A percentile compares a stretch with the other conserved stretches of the same genome.
Conservation (phyloP, 495 filamentous ascomycete species). For the Penicillium psychrofluorescens region DNA sequence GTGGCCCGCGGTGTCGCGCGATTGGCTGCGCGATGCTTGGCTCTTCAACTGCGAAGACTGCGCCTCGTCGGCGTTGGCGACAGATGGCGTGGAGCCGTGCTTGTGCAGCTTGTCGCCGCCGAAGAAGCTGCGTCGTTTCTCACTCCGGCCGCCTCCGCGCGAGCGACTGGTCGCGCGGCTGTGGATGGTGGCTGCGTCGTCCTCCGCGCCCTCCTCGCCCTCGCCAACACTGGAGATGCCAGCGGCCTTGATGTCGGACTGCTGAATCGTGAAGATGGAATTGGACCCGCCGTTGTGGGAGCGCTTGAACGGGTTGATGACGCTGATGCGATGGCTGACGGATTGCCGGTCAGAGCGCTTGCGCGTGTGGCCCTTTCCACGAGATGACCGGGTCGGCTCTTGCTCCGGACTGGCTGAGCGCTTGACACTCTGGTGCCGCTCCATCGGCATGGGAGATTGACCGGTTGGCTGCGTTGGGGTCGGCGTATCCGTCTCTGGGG, state of each 20-base stretch:
- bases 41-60: constrained; percentile 14
- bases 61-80: constrained; percentile 20
- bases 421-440: constrained; percentile 16
- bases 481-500: constrained; percentile 18
- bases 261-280: constrained; percentile 30
- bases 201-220: constrained; percentile 22
- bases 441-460: constrained; percentile 16
- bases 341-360: constrained; percentile 33
- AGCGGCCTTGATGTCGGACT: constrained; percentile 17
- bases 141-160: constrained; percentile 23
- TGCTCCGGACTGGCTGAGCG: constrained; percentile 34
- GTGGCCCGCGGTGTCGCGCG: constrained; percentile 21
- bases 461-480: constrained; percentile 14
- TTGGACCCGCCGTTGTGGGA: constrained; percentile 24
- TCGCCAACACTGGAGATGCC: background rate
- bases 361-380: constrained; percentile 21
- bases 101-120: constrained; percentile 30
- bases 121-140: constrained; percentile 38
- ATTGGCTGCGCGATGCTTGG: constrained; percentile 23
- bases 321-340: constrained; percentile 40
- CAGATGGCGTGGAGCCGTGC: constrained; percentile 28
- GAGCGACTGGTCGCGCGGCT: constrained; percentile 36
- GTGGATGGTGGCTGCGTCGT: constrained; percentile 38
- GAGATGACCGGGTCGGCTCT: constrained; percentile 27
- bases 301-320: constrained; percentile 43